These are phyloP conservation scores for Candida chauliodis DNA, from an alignment of 805 yeast species.

Conservation along the genomic window DNA sequence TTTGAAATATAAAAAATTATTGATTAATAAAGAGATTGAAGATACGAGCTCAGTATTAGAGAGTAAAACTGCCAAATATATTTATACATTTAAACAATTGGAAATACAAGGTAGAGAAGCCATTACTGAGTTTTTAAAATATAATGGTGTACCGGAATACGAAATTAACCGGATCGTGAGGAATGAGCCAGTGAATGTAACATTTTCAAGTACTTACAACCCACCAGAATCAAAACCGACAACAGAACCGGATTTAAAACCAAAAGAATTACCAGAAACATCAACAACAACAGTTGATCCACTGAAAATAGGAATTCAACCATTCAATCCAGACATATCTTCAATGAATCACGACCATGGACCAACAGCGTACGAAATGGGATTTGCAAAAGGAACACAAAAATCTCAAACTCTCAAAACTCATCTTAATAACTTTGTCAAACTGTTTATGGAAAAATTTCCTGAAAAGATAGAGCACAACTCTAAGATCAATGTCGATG, in stretches of 20 bases:
- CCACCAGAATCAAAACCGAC: neutral
- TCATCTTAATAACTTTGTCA: conserved; percentile 13
- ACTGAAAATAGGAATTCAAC: conserved; percentile 18
- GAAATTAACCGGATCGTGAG: conserved; percentile 17
- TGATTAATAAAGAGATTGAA: conserved; percentile 36
- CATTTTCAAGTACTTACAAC: conserved; percentile 18
- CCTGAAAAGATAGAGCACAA: conserved; percentile 3
- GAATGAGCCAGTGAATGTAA: conserved; percentile 24
- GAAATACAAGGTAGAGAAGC: conserved; percentile 37
- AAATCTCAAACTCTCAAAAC: conserved; percentile 22
- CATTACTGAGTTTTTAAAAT: conserved; percentile 22
- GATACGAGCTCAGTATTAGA: conserved; percentile 50
- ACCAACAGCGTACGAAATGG: conserved; percentile 30
- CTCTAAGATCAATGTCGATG: conserved; percentile 22
- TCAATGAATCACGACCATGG: conserved; percentile 19
- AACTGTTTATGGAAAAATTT: conserved; percentile 8
- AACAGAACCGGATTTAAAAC: neutral
- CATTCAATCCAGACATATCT: conserved; percentile 7
- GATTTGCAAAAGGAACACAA: conserved; percentile 31
- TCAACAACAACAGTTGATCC: neutral
- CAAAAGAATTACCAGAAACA: neutral
- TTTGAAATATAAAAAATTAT: conserved; percentile 30
- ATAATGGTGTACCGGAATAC: conserved; percentile 18
- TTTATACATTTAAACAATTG: conserved; percentile 35
- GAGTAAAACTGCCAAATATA: conserved; percentile 43